Evolutionary conservation across 352 stramenopile genomes (phyloP).

Genomic region (Phytophthora macrochlamydospora): DNA sequence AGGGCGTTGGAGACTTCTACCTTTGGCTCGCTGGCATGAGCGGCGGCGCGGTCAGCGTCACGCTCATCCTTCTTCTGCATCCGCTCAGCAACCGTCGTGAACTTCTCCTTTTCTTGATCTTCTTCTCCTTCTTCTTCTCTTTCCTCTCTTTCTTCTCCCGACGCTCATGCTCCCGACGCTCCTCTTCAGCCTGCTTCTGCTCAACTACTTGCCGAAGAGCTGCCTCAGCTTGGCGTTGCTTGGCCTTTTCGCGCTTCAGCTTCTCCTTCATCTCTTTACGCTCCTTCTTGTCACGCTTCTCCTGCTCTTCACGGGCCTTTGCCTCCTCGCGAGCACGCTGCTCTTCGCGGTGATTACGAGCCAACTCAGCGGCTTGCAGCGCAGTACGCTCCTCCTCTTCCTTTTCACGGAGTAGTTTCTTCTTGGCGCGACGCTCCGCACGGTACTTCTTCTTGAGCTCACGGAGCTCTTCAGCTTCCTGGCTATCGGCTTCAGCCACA

Average conservation of each 20-base stretch:
- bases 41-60: conserved; percentile 21
- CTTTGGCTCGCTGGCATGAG: conserved; percentile 15
- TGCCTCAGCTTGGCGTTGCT: conserved; percentile 44
- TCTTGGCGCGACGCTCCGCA: conserved; percentile 46
- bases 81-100: conserved; percentile 55
- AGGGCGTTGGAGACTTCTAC: conserved; percentile 50
- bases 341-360: conserved; percentile 41
- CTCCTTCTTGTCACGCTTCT: conserved; percentile 51
- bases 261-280: conserved; percentile 46
- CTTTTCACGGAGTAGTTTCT: conserved; percentile 37
- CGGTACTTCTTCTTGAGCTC: conserved; percentile 43
- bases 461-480: conserved; percentile 35
- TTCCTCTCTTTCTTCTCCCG: conserved; percentile 45
- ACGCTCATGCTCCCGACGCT: conserved; percentile 37
- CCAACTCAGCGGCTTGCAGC: conserved; percentile 41
- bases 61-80: conserved; percentile 55
- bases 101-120: conserved; percentile 50
- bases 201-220: conserved; percentile 42
- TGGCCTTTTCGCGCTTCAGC: conserved; percentile 43
- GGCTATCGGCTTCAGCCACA: conserved; percentile 16
- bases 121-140: conserved; percentile 55
- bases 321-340: conserved; percentile 46
- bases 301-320: conserved; percentile 41
- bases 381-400: conserved; percentile 44
- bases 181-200: conserved; percentile 47